Base-by-base conservation (phyloP, 345 rosid genomes). In the Acer negundo region DNA sequence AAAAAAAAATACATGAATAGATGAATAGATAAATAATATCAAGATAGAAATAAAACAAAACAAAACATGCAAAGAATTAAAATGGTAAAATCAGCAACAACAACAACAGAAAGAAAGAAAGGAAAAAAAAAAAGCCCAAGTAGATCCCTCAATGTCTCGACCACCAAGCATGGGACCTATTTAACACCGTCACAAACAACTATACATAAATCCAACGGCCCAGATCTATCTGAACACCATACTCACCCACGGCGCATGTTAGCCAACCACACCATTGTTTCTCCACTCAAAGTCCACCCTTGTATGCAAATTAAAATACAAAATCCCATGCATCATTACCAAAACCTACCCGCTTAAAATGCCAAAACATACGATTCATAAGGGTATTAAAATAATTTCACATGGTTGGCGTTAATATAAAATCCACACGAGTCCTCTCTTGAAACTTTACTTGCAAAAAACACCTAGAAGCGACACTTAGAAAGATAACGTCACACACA, bases 111-210 rank as follows among this genome's bases (percentile, higher is more conserved):
- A 24, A 24, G 1, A 0, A 24, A 24, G 1, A 24, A 24, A 28
- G 2, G 2, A 35, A 4, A 35, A 35, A 31, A 4, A 31, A 62
- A 44, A 38, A 28, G 65, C 66, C n/a, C n/a, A 65, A 64, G 20
- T 42, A 2, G 78, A 87, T 88, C 94, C 86, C 86, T 87, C 97
- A 86, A 11, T 78, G n/a, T 70, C 78, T 87, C 90, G 87, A 87
- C 93, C 84, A 70, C 55, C 38, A 80, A 67, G 86, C 81, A 81
- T 85, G 93, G 77, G 59, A 19, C 75, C 62, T 69, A 72, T 80
- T 74, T 46, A 79, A 85, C 87, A 80, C 86, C 59, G 85, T 77
- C 89, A 73, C 69, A 70, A 24, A 42, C 53, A 69, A 56, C 80
- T 47, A 49, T 62, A 58, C 65, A 15, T 38, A 62, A 72, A 85